Base-by-base conservation (phyloP, 495 filamentous ascomycete species). In the Penicillium turbatum region DNA sequence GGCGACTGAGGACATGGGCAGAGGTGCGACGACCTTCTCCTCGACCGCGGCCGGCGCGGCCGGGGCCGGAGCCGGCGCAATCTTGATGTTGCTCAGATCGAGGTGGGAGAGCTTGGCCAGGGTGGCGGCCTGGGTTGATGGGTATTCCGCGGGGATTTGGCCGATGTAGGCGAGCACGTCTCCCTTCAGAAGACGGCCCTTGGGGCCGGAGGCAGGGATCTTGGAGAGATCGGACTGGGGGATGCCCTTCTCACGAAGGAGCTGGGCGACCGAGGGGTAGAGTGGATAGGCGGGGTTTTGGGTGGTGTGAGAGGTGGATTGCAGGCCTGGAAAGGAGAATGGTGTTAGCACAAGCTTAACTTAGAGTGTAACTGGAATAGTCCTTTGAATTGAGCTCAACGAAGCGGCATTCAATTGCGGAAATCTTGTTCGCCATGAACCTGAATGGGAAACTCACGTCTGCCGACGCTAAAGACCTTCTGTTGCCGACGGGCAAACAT, bases 51-150 rank as follows among this genome's bases (percentile, higher is more conserved):
- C 65, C 15, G 75, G 68, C 34, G 68, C 64, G 32, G 68, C 69
- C 32, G 77, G 76, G 39, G 75, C 69, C 37, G 79, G 73, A 19
- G 83, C 72, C n/a, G 80, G 72, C 16, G 86, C 84, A 53, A 90
- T 75, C 78, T 96, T 95, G 76, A 97, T 90, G 72, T 97, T 95
- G 73, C 87, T 93, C 49, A 97, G 81, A 69, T 97, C 95, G 24
- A 98, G 80, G 67, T 95, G 89, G 35, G 75, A 71, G 30, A 91
- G 83, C 66, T 93, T 86, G 39, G 77, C 71, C 60, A 97, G 83
- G 9, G 82, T 82, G 24, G 77, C 71, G 37, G 84, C 84, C 55
- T 88, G 81, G 36, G 84, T 75, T n/a, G 80, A 73, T 7, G 90
- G 85, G 61, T 87, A 87, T 19, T 81, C 73, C 36, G 82, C 69